These are phyloP conservation scores for Fusarium humuli DNA, from an alignment of 2,329 filamentous ascomycete species.

Conservation along the genomic window DNA sequence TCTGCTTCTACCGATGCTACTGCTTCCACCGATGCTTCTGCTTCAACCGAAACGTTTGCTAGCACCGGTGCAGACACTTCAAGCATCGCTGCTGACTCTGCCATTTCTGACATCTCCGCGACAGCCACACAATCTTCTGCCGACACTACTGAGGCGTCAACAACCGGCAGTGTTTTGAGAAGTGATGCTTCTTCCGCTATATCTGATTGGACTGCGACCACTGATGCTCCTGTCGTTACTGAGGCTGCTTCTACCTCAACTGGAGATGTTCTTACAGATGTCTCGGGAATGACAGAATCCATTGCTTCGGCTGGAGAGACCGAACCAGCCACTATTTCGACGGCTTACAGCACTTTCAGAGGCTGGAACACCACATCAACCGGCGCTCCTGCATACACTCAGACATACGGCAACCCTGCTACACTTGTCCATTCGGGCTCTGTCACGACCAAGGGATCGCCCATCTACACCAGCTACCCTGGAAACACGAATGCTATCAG, in stretches of 20 bases:
- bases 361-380: constrained; percentile 38
- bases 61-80: constrained; percentile 32
- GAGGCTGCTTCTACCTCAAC: neutral
- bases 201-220: neutral
- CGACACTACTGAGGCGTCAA: neutral
- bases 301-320: constrained; percentile 2
- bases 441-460: constrained; percentile 8
- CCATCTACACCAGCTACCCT: constrained; percentile 21
- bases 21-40: neutral
- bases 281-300: neutral
- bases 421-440: constrained; percentile 9
- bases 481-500: constrained; percentile 23
- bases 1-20: constrained; percentile 26
- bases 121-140: constrained; percentile 6
- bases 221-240: neutral
- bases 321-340: constrained; percentile 8
- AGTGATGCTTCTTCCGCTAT: neutral
- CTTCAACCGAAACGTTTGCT: constrained; percentile 26
- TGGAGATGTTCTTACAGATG: neutral
- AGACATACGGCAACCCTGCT: constrained; percentile 13
- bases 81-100: constrained; percentile 10
- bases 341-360: constrained; percentile 29
- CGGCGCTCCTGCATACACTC: constrained; percentile 7
- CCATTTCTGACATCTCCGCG: neutral
- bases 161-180: neutral